Evolutionary conservation across 331 rosid species (phyloP).

Genomic region (Ulmus americana): DNA sequence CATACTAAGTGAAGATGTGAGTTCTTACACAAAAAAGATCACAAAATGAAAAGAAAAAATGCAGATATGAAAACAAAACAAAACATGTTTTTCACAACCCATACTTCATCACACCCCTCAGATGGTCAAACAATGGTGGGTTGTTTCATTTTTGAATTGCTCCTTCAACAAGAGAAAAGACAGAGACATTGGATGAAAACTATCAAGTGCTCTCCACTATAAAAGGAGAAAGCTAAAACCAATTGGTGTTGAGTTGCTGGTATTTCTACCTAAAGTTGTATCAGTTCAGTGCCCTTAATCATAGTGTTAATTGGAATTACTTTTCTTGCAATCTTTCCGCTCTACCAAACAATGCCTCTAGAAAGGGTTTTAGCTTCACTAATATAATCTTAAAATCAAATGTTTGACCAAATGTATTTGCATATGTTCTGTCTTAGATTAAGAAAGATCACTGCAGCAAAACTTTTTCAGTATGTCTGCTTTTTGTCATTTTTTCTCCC

Average conservation of each 20-base stretch:
- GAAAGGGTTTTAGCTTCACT: neutral
- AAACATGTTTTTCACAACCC: neutral
- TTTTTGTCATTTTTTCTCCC: neutral
- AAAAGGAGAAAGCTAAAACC: conserved; percentile 5
- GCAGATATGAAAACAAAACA: neutral
- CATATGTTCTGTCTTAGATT: neutral
- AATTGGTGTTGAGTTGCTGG: neutral
- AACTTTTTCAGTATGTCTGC: neutral
- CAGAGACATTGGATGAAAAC: neutral
- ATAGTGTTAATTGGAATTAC: neutral
- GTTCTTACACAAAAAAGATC: no score
- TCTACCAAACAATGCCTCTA: neutral
- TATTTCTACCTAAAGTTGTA: neutral
- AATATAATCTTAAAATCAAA: no score
- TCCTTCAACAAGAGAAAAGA: conserved; percentile 8
- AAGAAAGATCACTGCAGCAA: neutral
- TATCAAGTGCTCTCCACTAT: conserved; percentile 5
- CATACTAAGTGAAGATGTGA: no score
- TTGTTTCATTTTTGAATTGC: neutral
- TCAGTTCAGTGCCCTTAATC: conserved; percentile 6
- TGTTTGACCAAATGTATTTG: neutral
- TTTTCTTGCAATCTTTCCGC: neutral
- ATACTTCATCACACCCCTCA: neutral
- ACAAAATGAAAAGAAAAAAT: no score
- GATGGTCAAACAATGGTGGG: neutral